These are phyloP conservation scores for Wallacemonas sp. DNA, from an alignment of 208 protist genomes.

Conservation along the genomic window DNA sequence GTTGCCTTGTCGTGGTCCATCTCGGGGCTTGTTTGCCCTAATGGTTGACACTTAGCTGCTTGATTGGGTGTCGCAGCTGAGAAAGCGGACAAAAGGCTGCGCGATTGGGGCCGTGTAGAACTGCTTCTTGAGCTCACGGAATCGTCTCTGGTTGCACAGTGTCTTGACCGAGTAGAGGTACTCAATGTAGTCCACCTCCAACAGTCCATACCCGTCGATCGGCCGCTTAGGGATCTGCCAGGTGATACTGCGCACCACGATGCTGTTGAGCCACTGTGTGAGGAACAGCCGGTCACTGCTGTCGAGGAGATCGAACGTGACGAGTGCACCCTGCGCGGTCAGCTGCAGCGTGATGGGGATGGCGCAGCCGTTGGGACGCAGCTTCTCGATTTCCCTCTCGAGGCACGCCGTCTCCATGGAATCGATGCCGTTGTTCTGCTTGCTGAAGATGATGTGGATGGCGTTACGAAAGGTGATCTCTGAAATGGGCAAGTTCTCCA, in stretches of 20 bases:
- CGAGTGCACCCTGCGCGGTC: conserved; percentile 39
- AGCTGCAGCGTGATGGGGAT: conserved; percentile 39
- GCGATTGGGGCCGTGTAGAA: conserved; percentile 52
- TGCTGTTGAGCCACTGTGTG: conserved; percentile 73
- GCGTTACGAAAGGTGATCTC: conserved; percentile 79
- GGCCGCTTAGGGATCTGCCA: conserved; percentile 67
- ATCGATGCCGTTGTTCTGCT: conserved; percentile 78
- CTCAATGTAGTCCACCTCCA: conserved; percentile 83
- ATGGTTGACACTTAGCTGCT: conserved; percentile 2
- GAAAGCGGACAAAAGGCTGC: conserved; percentile 63
- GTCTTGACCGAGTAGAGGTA: conserved; percentile 81
- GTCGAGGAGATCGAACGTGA: conserved; percentile 54
- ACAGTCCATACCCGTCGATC: conserved; percentile 38
- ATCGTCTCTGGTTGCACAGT: conserved; percentile 49
- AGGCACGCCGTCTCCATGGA: conserved; percentile 46
- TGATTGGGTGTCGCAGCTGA: conserved; percentile 42
- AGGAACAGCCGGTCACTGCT: conserved; percentile 49
- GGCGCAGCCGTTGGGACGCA: conserved; percentile 52
- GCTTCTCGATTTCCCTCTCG: conserved; percentile 63
- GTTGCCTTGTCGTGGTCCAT: too few relatives aligned
- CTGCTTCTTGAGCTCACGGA: conserved; percentile 64
- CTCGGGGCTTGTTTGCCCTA: too few relatives aligned
- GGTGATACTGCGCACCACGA: conserved; percentile 73
- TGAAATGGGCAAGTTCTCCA: conserved; percentile 49
- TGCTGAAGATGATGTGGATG: conserved; percentile 67